These are phyloP conservation scores for Diaporthe helianthi DNA, from an alignment of 2,329 filamentous ascomycete species.

Conservation along the genomic window DNA sequence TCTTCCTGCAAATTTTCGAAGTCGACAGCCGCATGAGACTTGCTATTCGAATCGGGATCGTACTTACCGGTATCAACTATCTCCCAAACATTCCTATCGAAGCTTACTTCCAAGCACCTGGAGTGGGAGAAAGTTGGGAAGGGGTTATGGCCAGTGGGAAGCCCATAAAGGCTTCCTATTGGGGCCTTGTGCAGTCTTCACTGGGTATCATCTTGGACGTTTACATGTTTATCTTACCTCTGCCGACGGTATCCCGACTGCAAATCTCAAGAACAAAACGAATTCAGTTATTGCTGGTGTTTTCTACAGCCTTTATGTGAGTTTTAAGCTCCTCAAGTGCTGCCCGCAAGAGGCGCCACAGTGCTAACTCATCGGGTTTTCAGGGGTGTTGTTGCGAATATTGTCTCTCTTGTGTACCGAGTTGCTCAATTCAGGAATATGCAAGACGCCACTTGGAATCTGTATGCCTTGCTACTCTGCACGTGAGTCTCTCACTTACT, in stretches of 20 bases:
- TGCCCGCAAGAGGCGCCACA: not conserved
- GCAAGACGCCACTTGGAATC: conserved; percentile 33
- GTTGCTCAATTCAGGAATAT: conserved; percentile 13
- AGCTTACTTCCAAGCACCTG: conserved; percentile 16
- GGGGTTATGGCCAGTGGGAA: conserved; percentile 12
- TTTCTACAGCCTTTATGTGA: conserved; percentile 35
- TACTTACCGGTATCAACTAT: conserved; percentile 13
- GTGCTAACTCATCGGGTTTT: not conserved
- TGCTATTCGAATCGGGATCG: conserved; percentile 22
- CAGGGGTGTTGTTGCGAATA: conserved; percentile 32
- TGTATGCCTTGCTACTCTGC: conserved; percentile 24
- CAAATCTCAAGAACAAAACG: conserved; percentile 17
- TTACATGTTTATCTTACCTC: conserved; percentile 36
- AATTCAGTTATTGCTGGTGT: conserved; percentile 29
- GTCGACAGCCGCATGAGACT: not conserved
- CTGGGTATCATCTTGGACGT: conserved; percentile 34
- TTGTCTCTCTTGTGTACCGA: conserved; percentile 34
- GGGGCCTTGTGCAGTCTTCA: conserved; percentile 32
- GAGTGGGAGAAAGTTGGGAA: conserved; percentile 34
- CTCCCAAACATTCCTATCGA: conserved; percentile 22
- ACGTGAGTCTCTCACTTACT: conserved; percentile 12
- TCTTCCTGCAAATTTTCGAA: conserved; percentile 34
- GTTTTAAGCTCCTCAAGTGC: not conserved
- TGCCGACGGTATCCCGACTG: conserved; percentile 30
- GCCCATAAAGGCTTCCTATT: not conserved